Evolutionary conservation across 805 yeast species (phyloP), one percentile per base, ranked within the genome.

Genomic region (Wickerhamomyces pijperi): DNA sequence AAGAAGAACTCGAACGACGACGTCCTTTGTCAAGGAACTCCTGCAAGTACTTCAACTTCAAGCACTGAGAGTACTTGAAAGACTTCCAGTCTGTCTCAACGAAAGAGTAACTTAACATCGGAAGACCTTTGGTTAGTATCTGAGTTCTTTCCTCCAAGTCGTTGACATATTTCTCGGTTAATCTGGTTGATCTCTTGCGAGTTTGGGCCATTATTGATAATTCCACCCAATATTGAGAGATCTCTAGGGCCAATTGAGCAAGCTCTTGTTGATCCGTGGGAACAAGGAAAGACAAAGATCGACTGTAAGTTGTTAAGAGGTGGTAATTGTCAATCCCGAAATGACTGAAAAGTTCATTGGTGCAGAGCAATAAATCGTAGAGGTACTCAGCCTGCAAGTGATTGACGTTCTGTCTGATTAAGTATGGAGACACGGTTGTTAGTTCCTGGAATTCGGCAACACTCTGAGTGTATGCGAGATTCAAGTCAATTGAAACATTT

Each of bases 391-490:
- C 39, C 21, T 32, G 34, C 7, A 35, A 28, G 19, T 39, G 28
- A 9, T 42, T 42, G 36, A 33, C 39, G 7, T 36, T 33, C 21
- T 32, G 35, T 20, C 33, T 29, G n/a, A 39, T 28, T 5, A 42
- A 18, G 19, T 31, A 39, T 5, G 42, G 42, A 4, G 38, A 32
- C 11, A 39, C 34, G 2, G 16, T n/a, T 7, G 3, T n/a, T 2
- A 36, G 38, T 12, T 29, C n/a, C 17, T 36, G 41, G 2, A 15
- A 16, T 21, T 19, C 21, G 32, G 39, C 20, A 3, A 37, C 29
- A 12, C 4, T 14, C 28, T 39, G 36, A 13, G 34, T 21, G 40
- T 42, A 42, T 3, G 34, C 36, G n/a, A 17, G 17, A 13, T 36
- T 32, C 9, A 42, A 32, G 9, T 31, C 28, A 36, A 35, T 32